phyloP scores from a whole-genome alignment of 768 basidiomycete species.

The Lentinula sp. region DNA sequence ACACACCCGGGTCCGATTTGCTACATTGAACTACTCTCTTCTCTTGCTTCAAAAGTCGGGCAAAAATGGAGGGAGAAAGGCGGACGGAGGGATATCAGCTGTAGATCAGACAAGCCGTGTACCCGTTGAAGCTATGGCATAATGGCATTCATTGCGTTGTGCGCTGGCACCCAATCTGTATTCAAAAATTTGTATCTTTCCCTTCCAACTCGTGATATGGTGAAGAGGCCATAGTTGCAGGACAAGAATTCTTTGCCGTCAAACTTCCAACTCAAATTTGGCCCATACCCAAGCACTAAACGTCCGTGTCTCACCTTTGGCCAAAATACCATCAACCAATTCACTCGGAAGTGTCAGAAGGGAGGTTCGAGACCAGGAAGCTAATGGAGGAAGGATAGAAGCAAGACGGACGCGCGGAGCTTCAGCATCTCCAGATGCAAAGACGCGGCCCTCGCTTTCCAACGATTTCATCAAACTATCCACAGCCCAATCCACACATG shows the following conservation, averaged over 20 bases:
- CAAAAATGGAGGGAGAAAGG: too few relatives aligned
- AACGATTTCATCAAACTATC: slow-evolving; percentile 59
- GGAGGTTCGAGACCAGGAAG: slow-evolving; percentile 69
- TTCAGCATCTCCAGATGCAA: slow-evolving; percentile 22
- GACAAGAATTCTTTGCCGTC: not conserved
- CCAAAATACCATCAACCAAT: slow-evolving; percentile 56
- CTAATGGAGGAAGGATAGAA: slow-evolving; percentile 72
- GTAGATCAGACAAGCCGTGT: too few relatives aligned
- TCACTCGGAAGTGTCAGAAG: slow-evolving; percentile 71
- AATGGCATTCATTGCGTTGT: too few relatives aligned
- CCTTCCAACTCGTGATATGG: not conserved
- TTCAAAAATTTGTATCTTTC: too few relatives aligned
- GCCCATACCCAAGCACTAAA: slow-evolving; percentile 3
- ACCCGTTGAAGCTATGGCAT: too few relatives aligned
- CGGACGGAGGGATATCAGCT: too few relatives aligned
- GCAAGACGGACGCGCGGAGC: slow-evolving; percentile 64
- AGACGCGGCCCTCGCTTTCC: slow-evolving; percentile 47
- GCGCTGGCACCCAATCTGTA: too few relatives aligned
- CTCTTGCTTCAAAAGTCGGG: too few relatives aligned
- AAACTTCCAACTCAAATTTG: not conserved
- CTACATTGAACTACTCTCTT: too few relatives aligned
- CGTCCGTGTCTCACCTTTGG: not conserved
- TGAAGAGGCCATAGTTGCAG: not conserved
- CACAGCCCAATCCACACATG: slow-evolving; percentile 67
- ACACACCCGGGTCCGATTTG: too few relatives aligned